Percentiles rank a stretch among this genome's conserved stretches.
Evolutionary conservation across 371 early-diverging fungal genomes (phyloP).

Genomic region (Mortierella polycephala): DNA sequence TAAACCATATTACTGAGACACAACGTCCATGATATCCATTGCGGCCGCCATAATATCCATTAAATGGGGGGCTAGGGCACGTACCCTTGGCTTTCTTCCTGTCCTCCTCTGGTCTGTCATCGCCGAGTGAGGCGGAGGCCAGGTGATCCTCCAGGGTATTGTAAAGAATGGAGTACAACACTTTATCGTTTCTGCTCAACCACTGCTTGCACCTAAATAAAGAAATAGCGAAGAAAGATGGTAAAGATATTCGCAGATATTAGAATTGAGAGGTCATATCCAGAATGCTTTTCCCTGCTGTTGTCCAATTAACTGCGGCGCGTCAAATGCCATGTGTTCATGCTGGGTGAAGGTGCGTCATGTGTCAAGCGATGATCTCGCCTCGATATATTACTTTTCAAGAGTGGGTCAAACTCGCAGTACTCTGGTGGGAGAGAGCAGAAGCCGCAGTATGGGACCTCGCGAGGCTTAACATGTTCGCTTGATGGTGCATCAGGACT

Average conservation of each 20-base stretch:
- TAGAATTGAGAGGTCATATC: background rate
- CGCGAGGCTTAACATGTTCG: conserved; percentile 51
- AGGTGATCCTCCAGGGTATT: conserved; percentile 56
- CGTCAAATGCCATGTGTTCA: background rate
- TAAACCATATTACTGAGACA: conserved; percentile 47
- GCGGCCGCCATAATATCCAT: conserved; percentile 28
- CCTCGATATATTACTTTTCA: conserved; percentile 57
- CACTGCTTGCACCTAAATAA: conserved; percentile 74
- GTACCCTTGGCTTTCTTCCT: conserved; percentile 59
- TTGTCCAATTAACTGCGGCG: too few relatives aligned
- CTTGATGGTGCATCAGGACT: conserved; percentile 55
- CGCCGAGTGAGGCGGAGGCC: conserved; percentile 44
- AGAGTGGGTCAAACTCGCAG: conserved; percentile 88
- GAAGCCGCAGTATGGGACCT: conserved; percentile 61
- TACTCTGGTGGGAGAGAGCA: conserved; percentile 75
- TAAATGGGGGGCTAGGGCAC: conserved; percentile 31
- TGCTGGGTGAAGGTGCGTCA: background rate
- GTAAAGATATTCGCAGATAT: background rate
- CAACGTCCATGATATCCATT: conserved; percentile 54
- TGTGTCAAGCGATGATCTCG: background rate
- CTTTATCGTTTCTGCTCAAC: conserved; percentile 69
- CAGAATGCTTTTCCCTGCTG: too few relatives aligned
- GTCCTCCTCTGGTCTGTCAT: conserved; percentile 33
- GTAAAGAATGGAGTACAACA: conserved; percentile 53
- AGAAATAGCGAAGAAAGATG: background rate